Conservation (phyloP, 1,284 basidiomycete genomes). For the Schizophyllum amplum region DNA sequence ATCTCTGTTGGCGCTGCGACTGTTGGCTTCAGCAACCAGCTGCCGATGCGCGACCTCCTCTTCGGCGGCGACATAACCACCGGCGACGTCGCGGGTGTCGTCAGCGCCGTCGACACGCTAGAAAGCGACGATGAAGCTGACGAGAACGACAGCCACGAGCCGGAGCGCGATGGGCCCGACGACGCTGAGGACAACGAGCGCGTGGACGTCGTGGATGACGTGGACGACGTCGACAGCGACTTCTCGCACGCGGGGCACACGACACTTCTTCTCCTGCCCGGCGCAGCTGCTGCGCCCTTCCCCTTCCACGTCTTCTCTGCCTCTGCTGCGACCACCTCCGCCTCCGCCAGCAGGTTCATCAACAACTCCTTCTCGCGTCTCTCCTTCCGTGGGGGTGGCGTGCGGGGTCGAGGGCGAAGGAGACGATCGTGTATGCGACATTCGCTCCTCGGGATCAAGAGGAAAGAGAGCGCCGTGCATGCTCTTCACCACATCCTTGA, state of each 20-base stretch:
- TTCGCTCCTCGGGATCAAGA: constrained; percentile 27
- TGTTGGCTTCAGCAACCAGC: not conserved
- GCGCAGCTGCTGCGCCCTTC: not conserved
- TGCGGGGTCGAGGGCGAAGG: not conserved
- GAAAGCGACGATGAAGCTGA: constrained; percentile 59
- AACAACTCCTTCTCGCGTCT: not conserved
- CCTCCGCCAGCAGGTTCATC: not conserved
- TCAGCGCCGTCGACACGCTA: constrained; percentile 32
- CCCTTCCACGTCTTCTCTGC: not conserved
- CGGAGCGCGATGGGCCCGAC: constrained; percentile 32
- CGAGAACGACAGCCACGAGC: constrained; percentile 54
- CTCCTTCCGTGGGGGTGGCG: not conserved
- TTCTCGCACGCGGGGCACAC: constrained; percentile 19
- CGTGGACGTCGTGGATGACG: constrained; percentile 17
- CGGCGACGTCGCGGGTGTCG: not conserved
- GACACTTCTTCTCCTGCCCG: not conserved
- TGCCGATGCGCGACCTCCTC: not conserved
- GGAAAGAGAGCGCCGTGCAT: constrained; percentile 59
- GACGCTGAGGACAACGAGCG: constrained; percentile 21
- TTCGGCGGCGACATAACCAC: not conserved
- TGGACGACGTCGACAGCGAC: constrained; percentile 24
- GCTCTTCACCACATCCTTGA: constrained; percentile 46
- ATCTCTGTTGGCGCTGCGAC: not conserved
- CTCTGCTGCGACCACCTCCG: not conserved
- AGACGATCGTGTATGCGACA: constrained; percentile 1